Evolutionary conservation across 2,329 filamentous ascomycete genomes (phyloP), one percentile per base, ranked within the genome.

Genomic region (Aureobasidium sp.): DNA sequence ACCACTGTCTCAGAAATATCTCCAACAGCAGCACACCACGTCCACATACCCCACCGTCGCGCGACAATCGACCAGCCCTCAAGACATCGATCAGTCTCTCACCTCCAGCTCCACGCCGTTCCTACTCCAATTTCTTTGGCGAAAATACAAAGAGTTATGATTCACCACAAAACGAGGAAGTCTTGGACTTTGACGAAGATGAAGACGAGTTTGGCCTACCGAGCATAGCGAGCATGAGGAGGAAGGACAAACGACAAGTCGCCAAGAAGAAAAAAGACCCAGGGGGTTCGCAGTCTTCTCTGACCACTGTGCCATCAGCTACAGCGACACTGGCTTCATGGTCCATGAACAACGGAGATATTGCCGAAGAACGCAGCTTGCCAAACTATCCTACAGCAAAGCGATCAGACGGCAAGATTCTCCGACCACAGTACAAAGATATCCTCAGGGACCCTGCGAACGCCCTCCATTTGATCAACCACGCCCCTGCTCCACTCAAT

Each of bases 341-440:
- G 76, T 86, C 88, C 63, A 89, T 90, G 30, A 88, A 96, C 75
- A 97, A 92, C 75, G 90, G 90, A 65, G 93, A 97, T 73, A 97
- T 97, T 72, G 91, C 92, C 21, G 89, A 96, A 69, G 92, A 97
- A 75, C 84, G 93, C 64, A 90, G 90, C 29, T 80, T 88, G 42
- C 85, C 90, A 14, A 86, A 85, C 64, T 97, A 97, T 70, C 93
- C 93, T 32, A 87, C 90, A 68, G 85, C 92, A 3, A 93, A 92
- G 75, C 95, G 92, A 75, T 87, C 83, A 64, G 92, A 97, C 72
- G 93, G 91, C 32, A 99, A 99, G 79, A 97, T 97, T 63, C 78
- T 99, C 27, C 85, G 94, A 65, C 94, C 94, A 57, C 94, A 99
- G 74, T 99, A 97, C 75, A 97, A 99, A 75, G 94, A 99, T 64